These are phyloP conservation scores for Articulospora tetracladia DNA, from an alignment of 495 filamentous ascomycete genomes.

Conservation along the genomic window DNA sequence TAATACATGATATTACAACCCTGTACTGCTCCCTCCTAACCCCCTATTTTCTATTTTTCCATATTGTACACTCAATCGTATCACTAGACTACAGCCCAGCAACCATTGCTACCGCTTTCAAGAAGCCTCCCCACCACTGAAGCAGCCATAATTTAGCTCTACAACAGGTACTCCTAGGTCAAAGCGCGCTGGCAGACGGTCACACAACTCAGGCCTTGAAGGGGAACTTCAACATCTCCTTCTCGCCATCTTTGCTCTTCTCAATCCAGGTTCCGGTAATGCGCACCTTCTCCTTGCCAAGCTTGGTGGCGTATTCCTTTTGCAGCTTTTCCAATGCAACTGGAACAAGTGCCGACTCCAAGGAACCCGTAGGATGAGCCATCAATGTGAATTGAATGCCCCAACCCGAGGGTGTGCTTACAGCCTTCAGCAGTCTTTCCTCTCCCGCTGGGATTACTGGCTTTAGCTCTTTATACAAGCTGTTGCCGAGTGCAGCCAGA, in stretches of 20 bases:
- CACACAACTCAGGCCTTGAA: neutral
- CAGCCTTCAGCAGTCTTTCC: neutral
- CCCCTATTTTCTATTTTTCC: neutral
- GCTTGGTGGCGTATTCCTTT: neutral
- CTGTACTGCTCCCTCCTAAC: neutral
- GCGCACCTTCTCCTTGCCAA: neutral
- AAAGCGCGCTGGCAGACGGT: too few relatives aligned
- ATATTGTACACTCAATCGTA: neutral
- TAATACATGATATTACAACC: neutral
- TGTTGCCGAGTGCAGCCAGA: neutral
- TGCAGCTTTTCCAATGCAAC: neutral
- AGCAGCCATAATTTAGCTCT: neutral
- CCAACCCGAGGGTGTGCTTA: neutral
- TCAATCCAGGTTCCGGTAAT: neutral
- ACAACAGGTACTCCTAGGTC: neutral
- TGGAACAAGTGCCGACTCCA: too few relatives aligned
- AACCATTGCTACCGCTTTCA: too few relatives aligned
- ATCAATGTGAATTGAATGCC: neutral
- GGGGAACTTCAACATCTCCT: neutral
- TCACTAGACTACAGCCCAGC: neutral
- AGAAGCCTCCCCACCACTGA: too few relatives aligned
- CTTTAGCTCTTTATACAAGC: neutral
- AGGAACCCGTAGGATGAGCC: too few relatives aligned
- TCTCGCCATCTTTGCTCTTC: neutral
- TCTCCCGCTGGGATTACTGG: neutral